A percentile compares a stretch with the other conserved stretches of the same genome.
Evolutionary conservation across 2,329 filamentous ascomycete genomes (phyloP).

Genomic region (Trichoderma sp.): DNA sequence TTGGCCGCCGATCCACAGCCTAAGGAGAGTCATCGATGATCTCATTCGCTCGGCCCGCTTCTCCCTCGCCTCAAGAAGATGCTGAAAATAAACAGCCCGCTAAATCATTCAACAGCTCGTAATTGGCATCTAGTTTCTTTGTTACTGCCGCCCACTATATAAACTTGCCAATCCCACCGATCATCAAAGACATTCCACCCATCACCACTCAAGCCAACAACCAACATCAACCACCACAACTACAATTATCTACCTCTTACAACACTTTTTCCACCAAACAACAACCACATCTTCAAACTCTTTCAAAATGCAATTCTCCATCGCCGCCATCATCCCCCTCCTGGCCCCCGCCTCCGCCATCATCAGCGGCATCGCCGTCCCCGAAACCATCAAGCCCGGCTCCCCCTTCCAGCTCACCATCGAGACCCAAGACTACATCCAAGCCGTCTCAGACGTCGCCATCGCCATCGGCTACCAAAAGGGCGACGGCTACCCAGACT

Average conservation of each 20-base stretch:
- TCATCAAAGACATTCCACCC: neutral
- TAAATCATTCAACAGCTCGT: neutral
- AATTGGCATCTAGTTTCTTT: neutral
- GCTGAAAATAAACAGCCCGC: constrained; percentile 10
- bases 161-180: neutral
- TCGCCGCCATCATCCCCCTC: constrained; percentile 34
- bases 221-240: neutral
- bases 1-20: constrained; percentile 14
- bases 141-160: constrained; percentile 2
- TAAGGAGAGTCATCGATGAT: neutral
- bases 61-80: neutral
- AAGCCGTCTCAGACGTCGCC: constrained; percentile 49
- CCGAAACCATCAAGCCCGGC: constrained; percentile 46
- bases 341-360: constrained; percentile 41
- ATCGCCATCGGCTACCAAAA: constrained; percentile 47
- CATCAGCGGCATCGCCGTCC: constrained; percentile 50
- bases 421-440: constrained; percentile 49
- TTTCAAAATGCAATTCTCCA: constrained; percentile 34
- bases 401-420: constrained; percentile 45
- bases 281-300: neutral
- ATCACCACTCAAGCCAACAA: constrained; percentile 4
- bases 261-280: neutral
- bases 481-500: constrained; percentile 34
- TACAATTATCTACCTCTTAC: neutral
- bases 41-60: neutral